Evolutionary conservation across 2,329 filamentous ascomycete species (phyloP), one percentile per base, ranked within the genome.

Genomic region (Capronia epimyces): DNA sequence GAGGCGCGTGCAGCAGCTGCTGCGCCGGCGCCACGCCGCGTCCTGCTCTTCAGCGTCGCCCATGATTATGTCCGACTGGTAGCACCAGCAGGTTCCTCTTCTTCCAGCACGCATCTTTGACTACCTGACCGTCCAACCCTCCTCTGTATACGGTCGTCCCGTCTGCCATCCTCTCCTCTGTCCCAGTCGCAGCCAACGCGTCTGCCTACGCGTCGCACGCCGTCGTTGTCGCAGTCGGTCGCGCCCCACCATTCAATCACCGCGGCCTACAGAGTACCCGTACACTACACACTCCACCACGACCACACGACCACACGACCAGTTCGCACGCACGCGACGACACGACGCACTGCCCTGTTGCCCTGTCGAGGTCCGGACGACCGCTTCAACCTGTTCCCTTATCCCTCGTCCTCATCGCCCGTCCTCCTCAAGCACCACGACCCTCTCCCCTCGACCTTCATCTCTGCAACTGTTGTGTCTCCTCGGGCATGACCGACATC

Each of bases 271-370:
- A 13, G 27, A 7, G 27, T 29, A n/a, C n/a, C n/a, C n/a, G 7
- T 32, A 32, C 29, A 44, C 21, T 29, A 9, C 42, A 44, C 39
- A 42, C 39, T 40, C 36, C 39, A 42, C 39, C n/a, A 15, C 39
- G 3, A 42, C 49, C 36, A 43, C 37, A 29, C 45, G 22, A 40
- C 34, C 32, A 47, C 45, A 50, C 48, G 43, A 51, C 49, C 37
- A 25, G 20, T 43, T 29, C 37, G 21, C 39, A 24, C 27, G 43
- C 50, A 44, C 42, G 43, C 44, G 41, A 41, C n/a, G n/a, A n/a
- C n/a, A 20, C 44, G 37, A 29, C 43, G 22, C 27, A 15, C 43
- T 50, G 40, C 39, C 34, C 32, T 22, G 34, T 41, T 39, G 42
- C 6, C 13, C 34, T 18, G 6, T 18, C n/a, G 34, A 37, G 34